Evolutionary conservation across 1,284 basidiomycete genomes (phyloP), one percentile per base, ranked within the genome.

Genomic region (Trichosporon inkin): DNA sequence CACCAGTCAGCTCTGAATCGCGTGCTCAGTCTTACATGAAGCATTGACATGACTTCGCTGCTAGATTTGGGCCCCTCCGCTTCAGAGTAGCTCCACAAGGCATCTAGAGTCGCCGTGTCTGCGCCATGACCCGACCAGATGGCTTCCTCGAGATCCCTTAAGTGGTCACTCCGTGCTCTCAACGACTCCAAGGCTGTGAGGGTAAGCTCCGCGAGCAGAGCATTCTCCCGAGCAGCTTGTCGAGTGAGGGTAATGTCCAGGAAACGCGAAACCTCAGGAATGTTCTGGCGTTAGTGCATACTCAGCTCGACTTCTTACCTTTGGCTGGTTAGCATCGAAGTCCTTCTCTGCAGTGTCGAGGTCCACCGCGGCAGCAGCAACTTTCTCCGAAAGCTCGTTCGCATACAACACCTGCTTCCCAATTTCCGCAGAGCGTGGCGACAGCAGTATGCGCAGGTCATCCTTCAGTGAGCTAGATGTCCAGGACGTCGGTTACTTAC

Each of bases 121-220:
- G 68, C 69, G 2, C 68, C 65, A 32, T 58, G 28, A 8, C 71
- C 74, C 0, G 47, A 51, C 70, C 70, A 73, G 1, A 76, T 60
- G 1, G 70, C 71, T 24, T 66, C 56, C 61, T 74, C 74, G 0
- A 76, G 61, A 44, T 56, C 60, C 16, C 58, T 34, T 8, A 76
- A 28, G 11, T 38, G 39, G 10, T 67, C 63, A 19, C 7, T 61
- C 38, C 16, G 59, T 32, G 4, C n/a, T 39, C 35, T 61, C 0
- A 72, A 54, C 0, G 54, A 40, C 47, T 62, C 57, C 3, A 73
- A 57, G 2, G 57, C 24, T n/a, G 16, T n/a, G 4, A 53, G 17
- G 1, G 53, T 62, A 2, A 53, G 4, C 4, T 39, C n/a, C 7
- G 55, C 49, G 10, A 56, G 24, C 8, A 32, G 14, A 4, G 32